Evolutionary conservation across 2,329 filamentous ascomycete genomes (phyloP).

Genomic region (Rhynchosporium secalis): DNA sequence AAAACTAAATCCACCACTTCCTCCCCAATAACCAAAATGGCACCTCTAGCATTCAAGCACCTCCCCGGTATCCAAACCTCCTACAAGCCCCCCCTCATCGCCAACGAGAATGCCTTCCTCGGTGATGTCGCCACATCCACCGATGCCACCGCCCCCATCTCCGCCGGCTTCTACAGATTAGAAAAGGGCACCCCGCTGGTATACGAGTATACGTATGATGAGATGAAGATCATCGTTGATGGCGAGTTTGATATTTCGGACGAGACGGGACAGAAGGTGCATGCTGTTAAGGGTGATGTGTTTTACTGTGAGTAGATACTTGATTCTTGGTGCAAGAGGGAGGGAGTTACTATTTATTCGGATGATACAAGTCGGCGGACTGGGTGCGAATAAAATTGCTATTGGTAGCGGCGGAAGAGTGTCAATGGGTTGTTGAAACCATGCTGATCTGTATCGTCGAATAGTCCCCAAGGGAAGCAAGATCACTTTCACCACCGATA

Average conservation of each 20-base stretch:
- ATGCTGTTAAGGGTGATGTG: slow-evolving; percentile 59
- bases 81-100: slow-evolving; percentile 61
- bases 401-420: background rate
- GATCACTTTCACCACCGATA: slow-evolving; percentile 40
- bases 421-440: background rate
- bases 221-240: slow-evolving; percentile 68
- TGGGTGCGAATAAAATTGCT: background rate
- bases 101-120: slow-evolving; percentile 63
- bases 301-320: slow-evolving; percentile 50
- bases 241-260: slow-evolving; percentile 61
- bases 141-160: slow-evolving; percentile 55
- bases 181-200: slow-evolving; percentile 63
- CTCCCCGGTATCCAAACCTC: slow-evolving; percentile 53
- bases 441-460: slow-evolving; percentile 18
- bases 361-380: background rate
- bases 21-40: slow-evolving; percentile 23
- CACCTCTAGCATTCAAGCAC: slow-evolving; percentile 42
- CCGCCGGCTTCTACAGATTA: slow-evolving; percentile 60
- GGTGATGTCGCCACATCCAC: slow-evolving; percentile 52
- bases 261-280: slow-evolving; percentile 57
- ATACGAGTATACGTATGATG: slow-evolving; percentile 64
- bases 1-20: slow-evolving; percentile 26
- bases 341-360: background rate
- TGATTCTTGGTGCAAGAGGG: too few relatives aligned
- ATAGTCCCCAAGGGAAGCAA: slow-evolving; percentile 40